These are phyloP conservation scores for Apiospora hydei DNA, from an alignment of 2,329 filamentous ascomycete genomes.

Conservation along the genomic window DNA sequence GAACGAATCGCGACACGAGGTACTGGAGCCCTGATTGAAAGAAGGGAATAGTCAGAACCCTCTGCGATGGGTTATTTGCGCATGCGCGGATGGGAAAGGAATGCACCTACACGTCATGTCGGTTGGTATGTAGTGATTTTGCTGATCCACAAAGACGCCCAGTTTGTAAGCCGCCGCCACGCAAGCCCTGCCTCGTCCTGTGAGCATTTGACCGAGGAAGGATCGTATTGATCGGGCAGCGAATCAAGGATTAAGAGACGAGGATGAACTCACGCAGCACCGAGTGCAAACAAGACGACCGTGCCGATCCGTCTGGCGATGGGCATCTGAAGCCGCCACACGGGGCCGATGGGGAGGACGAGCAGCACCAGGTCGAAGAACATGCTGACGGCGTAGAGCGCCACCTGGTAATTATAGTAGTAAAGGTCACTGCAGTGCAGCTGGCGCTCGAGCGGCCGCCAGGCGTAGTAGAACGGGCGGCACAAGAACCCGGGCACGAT, in stretches of 20 bases:
- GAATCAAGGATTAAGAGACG: too few relatives aligned
- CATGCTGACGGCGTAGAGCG: slow-evolving; percentile 36
- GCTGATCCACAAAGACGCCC: too few relatives aligned
- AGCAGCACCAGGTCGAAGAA: slow-evolving; percentile 37
- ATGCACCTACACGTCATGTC: too few relatives aligned
- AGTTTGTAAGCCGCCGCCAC: too few relatives aligned
- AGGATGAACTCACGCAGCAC: too few relatives aligned
- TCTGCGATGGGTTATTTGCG: too few relatives aligned
- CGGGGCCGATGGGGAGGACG: slow-evolving; percentile 34
- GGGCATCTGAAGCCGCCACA: slow-evolving; percentile 35
- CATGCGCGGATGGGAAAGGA: too few relatives aligned
- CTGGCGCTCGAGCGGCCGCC: slow-evolving; percentile 33
- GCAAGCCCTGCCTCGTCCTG: too few relatives aligned
- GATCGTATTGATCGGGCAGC: too few relatives aligned
- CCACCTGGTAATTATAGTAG: slow-evolving; percentile 31
- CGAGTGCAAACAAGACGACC: too few relatives aligned
- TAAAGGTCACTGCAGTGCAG: slow-evolving; percentile 33
- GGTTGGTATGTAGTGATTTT: too few relatives aligned
- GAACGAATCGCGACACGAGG: slow-evolving; percentile 33
- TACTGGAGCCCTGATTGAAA: slow-evolving; percentile 29
- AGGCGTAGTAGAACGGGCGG: slow-evolving; percentile 30
- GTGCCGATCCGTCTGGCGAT: slow-evolving; percentile 24
- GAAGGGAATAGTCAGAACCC: not conserved
- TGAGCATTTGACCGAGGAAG: too few relatives aligned
- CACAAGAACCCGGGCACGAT: slow-evolving; percentile 37